phyloP scores from a whole-genome alignment of 352 stramenopile species.

The Globisporangium spinosum region DNA sequence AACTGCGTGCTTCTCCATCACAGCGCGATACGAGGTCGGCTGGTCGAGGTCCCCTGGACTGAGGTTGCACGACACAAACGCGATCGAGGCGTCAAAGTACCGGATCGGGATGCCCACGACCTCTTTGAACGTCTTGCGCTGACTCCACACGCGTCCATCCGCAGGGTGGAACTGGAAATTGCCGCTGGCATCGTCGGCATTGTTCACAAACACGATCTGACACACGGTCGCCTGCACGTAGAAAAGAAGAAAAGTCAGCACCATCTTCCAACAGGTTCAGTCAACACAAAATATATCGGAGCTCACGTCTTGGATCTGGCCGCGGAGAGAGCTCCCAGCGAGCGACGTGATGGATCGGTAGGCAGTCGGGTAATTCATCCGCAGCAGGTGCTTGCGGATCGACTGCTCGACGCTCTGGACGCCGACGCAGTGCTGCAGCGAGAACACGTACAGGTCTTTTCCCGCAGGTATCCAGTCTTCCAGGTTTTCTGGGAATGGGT shows the following conservation, averaged over 20 bases:
- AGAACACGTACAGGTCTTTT: slow-evolving; percentile 85
- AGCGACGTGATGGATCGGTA: slow-evolving; percentile 82
- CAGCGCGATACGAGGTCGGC: slow-evolving; percentile 22
- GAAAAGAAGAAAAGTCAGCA: slow-evolving; percentile 6
- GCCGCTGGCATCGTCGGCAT: slow-evolving; percentile 72
- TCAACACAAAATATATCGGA: too few relatives aligned
- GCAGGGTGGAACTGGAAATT: slow-evolving; percentile 73
- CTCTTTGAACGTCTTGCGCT: slow-evolving; percentile 73
- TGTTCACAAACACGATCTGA: slow-evolving; percentile 86
- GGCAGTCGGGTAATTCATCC: slow-evolving; percentile 75
- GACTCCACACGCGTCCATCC: slow-evolving; percentile 66
- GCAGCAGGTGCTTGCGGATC: slow-evolving; percentile 66
- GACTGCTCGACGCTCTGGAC: slow-evolving; percentile 62
- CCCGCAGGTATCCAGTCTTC: slow-evolving; percentile 67
- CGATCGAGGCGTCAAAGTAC: slow-evolving; percentile 83
- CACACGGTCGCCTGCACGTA: slow-evolving; percentile 55
- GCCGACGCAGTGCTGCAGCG: slow-evolving; percentile 67
- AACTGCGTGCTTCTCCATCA: slow-evolving; percentile 50
- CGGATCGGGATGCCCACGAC: slow-evolving; percentile 76
- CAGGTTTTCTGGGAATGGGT: slow-evolving; percentile 54
- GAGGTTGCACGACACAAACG: slow-evolving; percentile 81
- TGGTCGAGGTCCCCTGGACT: slow-evolving; percentile 19
- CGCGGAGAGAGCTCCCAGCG: slow-evolving; percentile 52
- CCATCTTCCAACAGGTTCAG: not conserved
- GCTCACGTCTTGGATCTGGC: slow-evolving; percentile 65